These are phyloP conservation scores for Cronartium ribicola DNA, from an alignment of 1,284 basidiomycete genomes.

Conservation along the genomic window DNA sequence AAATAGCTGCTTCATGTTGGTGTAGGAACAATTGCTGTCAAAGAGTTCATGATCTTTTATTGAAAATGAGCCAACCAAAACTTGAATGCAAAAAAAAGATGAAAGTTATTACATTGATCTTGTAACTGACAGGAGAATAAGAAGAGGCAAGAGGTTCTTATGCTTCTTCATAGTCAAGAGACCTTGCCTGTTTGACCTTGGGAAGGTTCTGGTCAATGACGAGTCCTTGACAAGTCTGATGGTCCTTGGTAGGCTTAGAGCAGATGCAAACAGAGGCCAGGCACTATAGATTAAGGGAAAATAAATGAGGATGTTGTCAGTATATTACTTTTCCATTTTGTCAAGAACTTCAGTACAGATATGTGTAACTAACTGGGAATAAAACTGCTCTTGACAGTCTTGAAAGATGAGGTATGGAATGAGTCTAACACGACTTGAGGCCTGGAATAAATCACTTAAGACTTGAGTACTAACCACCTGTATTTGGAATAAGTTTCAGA, in stretches of 20 bases:
- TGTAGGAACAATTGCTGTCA: not conserved
- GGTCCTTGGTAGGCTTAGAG: not conserved
- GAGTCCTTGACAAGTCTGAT: not conserved
- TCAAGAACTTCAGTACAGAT: no score
- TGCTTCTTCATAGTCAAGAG: not conserved
- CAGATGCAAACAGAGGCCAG: not conserved
- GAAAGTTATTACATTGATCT: not conserved
- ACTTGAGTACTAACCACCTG: no score
- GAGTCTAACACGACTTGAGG: no score
- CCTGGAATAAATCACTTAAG: no score
- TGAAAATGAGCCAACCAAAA: not conserved
- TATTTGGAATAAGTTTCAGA: no score
- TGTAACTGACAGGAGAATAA: not conserved
- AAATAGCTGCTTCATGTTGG: not conserved
- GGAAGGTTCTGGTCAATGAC: not conserved
- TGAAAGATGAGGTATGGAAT: no score
- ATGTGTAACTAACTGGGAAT: no score
- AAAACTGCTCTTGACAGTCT: no score
- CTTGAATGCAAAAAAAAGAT: not conserved
- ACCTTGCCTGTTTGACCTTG: not conserved
- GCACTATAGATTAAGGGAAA: no score
- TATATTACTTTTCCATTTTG: no score
- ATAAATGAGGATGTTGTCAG: no score
- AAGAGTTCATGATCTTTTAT: constrained; percentile 5
- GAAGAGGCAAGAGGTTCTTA: not conserved